Evolutionary conservation across 148 eudicot genomes (phyloP).

Genomic region (Chenopodium formosanum): DNA sequence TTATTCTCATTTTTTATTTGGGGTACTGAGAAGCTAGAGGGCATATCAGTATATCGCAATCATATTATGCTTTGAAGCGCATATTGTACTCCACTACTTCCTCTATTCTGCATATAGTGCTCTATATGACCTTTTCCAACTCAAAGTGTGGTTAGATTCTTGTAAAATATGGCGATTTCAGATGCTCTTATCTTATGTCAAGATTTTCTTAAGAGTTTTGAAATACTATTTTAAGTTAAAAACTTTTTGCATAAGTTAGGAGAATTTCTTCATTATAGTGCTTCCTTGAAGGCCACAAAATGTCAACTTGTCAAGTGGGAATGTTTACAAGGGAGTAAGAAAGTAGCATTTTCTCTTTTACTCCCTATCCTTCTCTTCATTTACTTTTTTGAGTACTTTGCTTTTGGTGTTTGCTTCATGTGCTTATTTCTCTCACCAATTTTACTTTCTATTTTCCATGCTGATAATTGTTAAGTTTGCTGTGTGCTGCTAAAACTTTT

Average conservation of each 20-base stretch:
- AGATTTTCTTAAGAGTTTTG: no score
- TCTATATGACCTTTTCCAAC: background rate
- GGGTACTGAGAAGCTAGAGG: background rate
- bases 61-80: background rate
- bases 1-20: background rate
- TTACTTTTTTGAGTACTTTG: no score
- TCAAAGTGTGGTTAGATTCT: background rate
- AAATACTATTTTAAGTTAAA: background rate
- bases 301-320: no score
- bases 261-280: background rate
- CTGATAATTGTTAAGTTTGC: background rate
- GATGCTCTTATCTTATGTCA: background rate
- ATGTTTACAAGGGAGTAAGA: no score
- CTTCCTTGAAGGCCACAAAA: no score
- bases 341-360: no score
- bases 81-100: background rate
- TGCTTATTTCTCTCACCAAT: background rate
- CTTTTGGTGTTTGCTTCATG: background rate
- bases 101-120: background rate
- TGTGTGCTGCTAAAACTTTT: background rate
- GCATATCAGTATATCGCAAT: background rate
- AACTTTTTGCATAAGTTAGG: background rate
- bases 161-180: background rate
- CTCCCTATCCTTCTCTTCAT: no score
- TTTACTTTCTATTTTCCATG: background rate